Evolutionary conservation across 1,284 basidiomycete genomes (phyloP), one percentile per base, ranked within the genome.

Genomic region (Sporisorium reilianum): DNA sequence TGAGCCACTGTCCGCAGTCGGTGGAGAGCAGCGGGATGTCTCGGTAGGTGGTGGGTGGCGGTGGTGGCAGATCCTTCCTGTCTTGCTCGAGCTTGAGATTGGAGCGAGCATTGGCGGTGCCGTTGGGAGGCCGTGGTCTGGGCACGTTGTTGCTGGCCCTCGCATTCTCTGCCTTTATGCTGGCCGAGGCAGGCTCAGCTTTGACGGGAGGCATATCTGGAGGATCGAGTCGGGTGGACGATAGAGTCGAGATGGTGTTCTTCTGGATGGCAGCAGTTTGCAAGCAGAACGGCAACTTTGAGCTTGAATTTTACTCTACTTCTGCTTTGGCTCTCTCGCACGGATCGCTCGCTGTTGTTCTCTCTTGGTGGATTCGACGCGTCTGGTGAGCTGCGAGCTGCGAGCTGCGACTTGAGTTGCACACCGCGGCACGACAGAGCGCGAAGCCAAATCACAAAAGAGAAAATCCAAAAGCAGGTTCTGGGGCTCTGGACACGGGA

Each of bases 11-110:
- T 22, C 67, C 68, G 22, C 75, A 64, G 53, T 76, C 58, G 40
- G 75, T 74, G 12, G 78, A 83, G 28, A 76, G 77, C 22, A 83
- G 68, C 11, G 82, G 82, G 26, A 84, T 83, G 69, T 84, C 82
- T 36, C 82, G 75, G 60, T 79, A 84, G 2, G 67, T 78, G 14
- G 80, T 76, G 6, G 79, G 77, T 12, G 63, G 57, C 4, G 80
- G 66, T 22, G 77, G 65, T 20, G 65, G 53, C 14, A 60, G 52
- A 42, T 72, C 65, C 45, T 60, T 67, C 40, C 64, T 64, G 32
- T 75, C 64, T 36, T 75, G 38, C 23, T 75, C 66, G 0, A 23
- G 28, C 41, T 67, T 71, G 56, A 64, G 54, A 23, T 53, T 59
- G 50, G 51, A 41, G 18, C 58, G 42, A 50, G 48, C 64, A 40